Conservation (phyloP, 192 early-diverging fungal genomes). For the Phlyctochytrium planicorne region DNA sequence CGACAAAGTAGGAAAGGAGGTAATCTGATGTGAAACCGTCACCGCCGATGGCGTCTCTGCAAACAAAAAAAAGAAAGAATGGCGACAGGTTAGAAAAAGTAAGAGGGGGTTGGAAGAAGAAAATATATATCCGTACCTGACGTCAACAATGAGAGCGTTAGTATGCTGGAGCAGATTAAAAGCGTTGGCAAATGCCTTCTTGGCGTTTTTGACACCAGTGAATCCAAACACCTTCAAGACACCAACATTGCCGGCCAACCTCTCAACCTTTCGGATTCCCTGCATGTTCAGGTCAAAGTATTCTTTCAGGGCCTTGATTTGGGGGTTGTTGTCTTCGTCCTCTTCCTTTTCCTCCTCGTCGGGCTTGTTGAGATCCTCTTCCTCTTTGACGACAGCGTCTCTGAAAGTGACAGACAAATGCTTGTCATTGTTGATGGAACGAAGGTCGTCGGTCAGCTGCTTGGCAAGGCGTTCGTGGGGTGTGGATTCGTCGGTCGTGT, state of each 20-base stretch:
- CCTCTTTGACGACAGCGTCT: constrained; percentile 4
- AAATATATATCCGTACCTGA: constrained; percentile 9
- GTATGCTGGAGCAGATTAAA: constrained; percentile 18
- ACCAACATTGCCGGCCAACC: constrained; percentile 19
- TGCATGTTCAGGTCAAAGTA: constrained; percentile 5
- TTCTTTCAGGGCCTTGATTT: neutral
- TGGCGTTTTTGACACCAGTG: neutral
- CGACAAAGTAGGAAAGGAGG: too few relatives aligned
- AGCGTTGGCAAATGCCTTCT: neutral
- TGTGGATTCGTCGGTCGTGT: too few relatives aligned
- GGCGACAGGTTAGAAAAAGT: too few relatives aligned
- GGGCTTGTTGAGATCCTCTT: constrained; percentile 6
- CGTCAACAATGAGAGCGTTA: constrained; percentile 20
- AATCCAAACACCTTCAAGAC: constrained; percentile 14
- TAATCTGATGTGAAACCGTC: too few relatives aligned
- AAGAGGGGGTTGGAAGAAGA: neutral
- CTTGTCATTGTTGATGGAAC: constrained; percentile 20
- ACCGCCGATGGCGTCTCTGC: too few relatives aligned
- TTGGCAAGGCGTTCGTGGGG: too few relatives aligned
- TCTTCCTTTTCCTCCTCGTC: constrained; percentile 6
- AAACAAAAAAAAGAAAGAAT: too few relatives aligned
- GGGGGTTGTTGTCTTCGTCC: constrained; percentile 4
- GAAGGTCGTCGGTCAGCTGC: constrained; percentile 6
- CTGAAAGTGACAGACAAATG: neutral
- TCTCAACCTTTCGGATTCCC: constrained; percentile 7